A percentile compares a stretch with the other conserved stretches of the same genome.
Conservation (phyloP, 768 basidiomycete genomes). For the Leccinum subgranulosum region DNA sequence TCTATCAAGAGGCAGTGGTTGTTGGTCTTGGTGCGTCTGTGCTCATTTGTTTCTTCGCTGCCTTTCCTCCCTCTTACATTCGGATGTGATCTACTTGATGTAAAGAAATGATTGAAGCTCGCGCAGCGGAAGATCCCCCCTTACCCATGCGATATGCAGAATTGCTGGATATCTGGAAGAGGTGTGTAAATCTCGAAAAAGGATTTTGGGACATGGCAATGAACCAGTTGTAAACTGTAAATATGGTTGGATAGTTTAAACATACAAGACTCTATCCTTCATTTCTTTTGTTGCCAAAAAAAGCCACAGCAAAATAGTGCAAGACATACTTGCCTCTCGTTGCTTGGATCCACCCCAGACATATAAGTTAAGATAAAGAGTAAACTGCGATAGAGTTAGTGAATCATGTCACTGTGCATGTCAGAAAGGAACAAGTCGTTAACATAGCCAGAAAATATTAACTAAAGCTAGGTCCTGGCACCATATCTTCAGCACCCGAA, state of each 20-base stretch:
- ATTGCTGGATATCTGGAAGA: constrained; percentile 71
- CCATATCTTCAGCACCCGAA: not conserved
- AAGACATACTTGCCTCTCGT: no score
- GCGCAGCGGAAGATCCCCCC: constrained; percentile 60
- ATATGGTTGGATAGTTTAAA: not conserved
- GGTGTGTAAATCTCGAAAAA: constrained; percentile 74
- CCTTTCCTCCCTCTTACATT: not conserved
- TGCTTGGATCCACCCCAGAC: no score
- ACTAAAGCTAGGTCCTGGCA: not conserved
- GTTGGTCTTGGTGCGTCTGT: constrained; percentile 63
- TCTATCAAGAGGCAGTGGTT: constrained; percentile 70
- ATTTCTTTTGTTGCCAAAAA: not conserved
- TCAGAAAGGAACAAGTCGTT: no score
- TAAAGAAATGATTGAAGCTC: constrained; percentile 70
- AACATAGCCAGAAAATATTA: not conserved
- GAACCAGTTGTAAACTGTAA: constrained; percentile 12
- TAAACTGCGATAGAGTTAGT: no score
- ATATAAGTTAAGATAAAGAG: no score
- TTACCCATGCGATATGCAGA: constrained; percentile 56
- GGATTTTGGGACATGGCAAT: constrained; percentile 84
- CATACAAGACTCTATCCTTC: not conserved
- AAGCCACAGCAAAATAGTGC: no score
- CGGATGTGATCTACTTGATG: not conserved
- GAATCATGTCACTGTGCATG: no score
- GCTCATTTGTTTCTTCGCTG: not conserved